Evolutionary conservation across 1,139 yeast genomes (phyloP).

Genomic region (Saccharomycopsis crataegensis): DNA sequence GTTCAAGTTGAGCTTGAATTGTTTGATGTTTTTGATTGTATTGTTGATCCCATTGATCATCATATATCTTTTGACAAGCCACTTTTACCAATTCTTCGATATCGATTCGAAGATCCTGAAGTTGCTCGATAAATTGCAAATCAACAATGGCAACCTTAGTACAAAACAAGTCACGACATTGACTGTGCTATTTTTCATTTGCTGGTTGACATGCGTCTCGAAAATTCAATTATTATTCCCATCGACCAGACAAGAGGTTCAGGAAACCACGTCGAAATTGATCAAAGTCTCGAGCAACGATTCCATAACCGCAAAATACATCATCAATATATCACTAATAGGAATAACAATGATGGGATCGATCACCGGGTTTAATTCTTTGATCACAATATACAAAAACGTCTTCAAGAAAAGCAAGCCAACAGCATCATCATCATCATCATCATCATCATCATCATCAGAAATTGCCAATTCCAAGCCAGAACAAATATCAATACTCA

Average conservation of each 20-base stretch:
- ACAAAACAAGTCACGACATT: neutral
- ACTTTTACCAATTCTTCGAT: slow-evolving; percentile 5
- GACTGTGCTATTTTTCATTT: slow-evolving; percentile 1
- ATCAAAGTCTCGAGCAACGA: neutral
- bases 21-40: slow-evolving; percentile 4
- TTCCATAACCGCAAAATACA: slow-evolving; percentile 1
- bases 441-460: neutral
- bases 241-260: neutral
- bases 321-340: slow-evolving; percentile 8
- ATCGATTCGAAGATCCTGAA: neutral
- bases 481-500: neutral
- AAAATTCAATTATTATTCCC: slow-evolving; percentile 6
- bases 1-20: slow-evolving; percentile 7
- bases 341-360: slow-evolving; percentile 18
- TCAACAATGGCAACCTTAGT: neutral
- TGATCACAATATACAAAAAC: slow-evolving; percentile 2
- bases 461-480: neutral
- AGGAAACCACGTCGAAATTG: neutral
- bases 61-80: slow-evolving; percentile 6
- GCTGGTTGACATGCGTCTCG: slow-evolving; percentile 10
- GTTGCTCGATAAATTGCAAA: neutral
- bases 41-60: slow-evolving; percentile 9
- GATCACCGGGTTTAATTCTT: slow-evolving; percentile 15
- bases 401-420: neutral
- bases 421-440: no score